Evolutionary conservation across 257 asterid genomes (phyloP), one percentile per base, ranked within the genome.

Genomic region (Penstemon newberryi): DNA sequence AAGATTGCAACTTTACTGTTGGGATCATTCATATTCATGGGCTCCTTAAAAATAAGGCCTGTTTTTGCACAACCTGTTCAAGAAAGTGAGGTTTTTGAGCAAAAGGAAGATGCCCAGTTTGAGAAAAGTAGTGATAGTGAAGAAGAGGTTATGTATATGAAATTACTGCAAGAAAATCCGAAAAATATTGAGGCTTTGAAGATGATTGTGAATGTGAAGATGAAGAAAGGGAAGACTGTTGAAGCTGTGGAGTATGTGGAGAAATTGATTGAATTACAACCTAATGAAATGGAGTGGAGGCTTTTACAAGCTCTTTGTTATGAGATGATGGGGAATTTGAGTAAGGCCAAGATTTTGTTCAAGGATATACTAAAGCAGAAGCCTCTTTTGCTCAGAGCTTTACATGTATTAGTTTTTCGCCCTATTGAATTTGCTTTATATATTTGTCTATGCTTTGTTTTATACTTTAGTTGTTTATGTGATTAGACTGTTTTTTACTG

Each of bases 251-350:
- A 70, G 78, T 82, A 78, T 71, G 96, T 90, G 74, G 97, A 86
- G 80, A 88, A 49, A 73, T 64, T 90, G 85, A 85, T 92, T 63
- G 79, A 86, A 10, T 52, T 86, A 74, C 85, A 88, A 77, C 95
- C 95, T 43, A 79, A 70, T 60, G 96, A 88, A 70, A 74, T 90
- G 85, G 97, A 92, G 77, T 90, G 98, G 98, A 82, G 95, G 82
- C 92, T 92, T 65, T 77, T 92, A 85, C 90, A 90, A 79, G 98
- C 97, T 36, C 89, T 85, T 62, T 90, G 94, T 72, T 90, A 81
- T 78, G 98, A 92, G 81, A 82, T 86, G 91, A 82, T 81, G 81
- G 98, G 97, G 67, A 76, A 92, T 63, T 75, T 88, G 66, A 72
- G 87, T 42, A 88, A 81, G 81, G 95, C 98, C 37, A 90, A 79